Percentiles rank a stretch among this genome's conserved stretches.
Conservation (phyloP, 306 rosid genomes). For the Lablab purpureus region DNA sequence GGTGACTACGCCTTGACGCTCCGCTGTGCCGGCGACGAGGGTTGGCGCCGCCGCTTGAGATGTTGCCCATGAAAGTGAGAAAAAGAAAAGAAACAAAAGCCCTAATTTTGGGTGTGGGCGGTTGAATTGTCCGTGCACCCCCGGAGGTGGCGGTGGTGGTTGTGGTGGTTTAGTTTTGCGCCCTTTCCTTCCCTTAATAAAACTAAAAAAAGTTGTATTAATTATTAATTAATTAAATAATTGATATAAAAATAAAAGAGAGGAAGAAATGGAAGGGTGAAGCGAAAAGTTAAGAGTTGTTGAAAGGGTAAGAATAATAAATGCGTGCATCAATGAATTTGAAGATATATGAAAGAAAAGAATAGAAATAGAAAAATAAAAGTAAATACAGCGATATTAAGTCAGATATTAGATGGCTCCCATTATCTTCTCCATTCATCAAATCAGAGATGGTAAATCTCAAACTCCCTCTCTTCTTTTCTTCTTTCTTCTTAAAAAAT, state of each 20-base stretch:
- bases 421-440: too few relatives aligned
- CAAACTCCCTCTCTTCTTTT: too few relatives aligned
- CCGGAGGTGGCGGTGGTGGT: not conserved
- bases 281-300: conserved; percentile 12
- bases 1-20: conserved; percentile 57
- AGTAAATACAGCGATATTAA: not conserved
- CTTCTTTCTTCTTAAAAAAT: too few relatives aligned
- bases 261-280: not conserved
- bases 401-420: not conserved
- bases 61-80: conserved; percentile 72
- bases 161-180: not conserved
- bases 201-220: not conserved
- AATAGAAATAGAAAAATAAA: not conserved
- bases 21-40: conserved; percentile 61
- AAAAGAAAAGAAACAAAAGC: not conserved
- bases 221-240: not conserved
- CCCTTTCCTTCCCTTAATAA: not conserved
- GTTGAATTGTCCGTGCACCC: not conserved
- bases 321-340: conserved; percentile 1
- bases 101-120: conserved; percentile 9
- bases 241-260: not conserved
- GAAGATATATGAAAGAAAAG: not conserved
- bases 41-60: conserved; percentile 54
- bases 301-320: conserved; percentile 19
- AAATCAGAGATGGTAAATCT: too few relatives aligned